Evolutionary conservation across 2,329 filamentous ascomycete genomes (phyloP), one percentile per base, ranked within the genome.

Genomic region (Plectosphaerella sp.): DNA sequence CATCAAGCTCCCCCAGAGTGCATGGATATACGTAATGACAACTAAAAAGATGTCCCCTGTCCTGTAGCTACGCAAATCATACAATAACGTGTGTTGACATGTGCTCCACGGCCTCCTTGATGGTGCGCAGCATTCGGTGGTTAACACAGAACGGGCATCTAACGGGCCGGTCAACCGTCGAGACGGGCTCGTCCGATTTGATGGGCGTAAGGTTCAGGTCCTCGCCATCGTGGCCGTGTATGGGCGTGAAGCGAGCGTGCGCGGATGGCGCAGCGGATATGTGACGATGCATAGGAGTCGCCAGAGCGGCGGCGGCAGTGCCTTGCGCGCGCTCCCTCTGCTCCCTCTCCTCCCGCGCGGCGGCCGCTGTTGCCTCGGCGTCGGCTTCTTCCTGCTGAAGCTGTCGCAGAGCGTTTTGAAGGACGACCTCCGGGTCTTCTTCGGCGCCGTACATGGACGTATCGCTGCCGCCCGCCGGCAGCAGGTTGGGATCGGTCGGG

Each of bases 91-190:
- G 81, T 2, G 79, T 83, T 11, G 80, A 80, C 72, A 84, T 71
- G 60, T 84, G 81, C 62, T 84, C 81, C 3, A 84, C 80, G 5
- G 81, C 79, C 62, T 84, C 81, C 64, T 81, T 83, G 45, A 84
- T 80, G 1, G 74, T 79, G 16, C 80, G 71, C 49, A 84, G 70
- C 79, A 84, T 82, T 6, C 81, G 73, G 58, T 82, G 77, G 57
- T 84, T 84, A 36, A 84, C 74, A 55, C 81, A 84, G 57, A 82
- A 84, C 1, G 81, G 81, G 57, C 81, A 84, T 16, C 80, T 72
- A 25, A 82, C 63, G 2, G 80, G 78, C 18, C 73, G 65, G 36
- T 83, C 77, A 33, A 71, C 68, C 6, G 67, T 64, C 4, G 75
- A 69, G 25, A 78, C 62, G 8, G 77, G 74, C 4, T 67, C 72